phyloP scores from a whole-genome alignment of 352 stramenopile genomes.

The Globisporangium alternatum region DNA sequence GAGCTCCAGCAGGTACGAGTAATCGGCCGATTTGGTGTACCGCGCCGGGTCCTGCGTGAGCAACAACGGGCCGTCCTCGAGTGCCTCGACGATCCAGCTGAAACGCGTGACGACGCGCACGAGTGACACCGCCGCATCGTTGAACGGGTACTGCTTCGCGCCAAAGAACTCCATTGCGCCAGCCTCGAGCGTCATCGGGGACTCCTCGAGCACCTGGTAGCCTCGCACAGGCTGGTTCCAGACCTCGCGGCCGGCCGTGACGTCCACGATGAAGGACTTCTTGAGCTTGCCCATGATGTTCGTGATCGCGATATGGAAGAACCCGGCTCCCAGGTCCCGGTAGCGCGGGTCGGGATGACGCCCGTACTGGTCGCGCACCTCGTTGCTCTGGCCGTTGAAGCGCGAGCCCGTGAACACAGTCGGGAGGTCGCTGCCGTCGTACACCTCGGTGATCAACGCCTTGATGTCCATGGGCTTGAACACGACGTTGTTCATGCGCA shows the following conservation, averaged over 20 bases:
- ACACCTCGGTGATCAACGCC: slow-evolving; percentile 42
- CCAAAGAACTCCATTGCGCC: slow-evolving; percentile 39
- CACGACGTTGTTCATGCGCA: slow-evolving; percentile 42
- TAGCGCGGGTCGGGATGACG: slow-evolving; percentile 33
- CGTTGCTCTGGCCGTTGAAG: slow-evolving; percentile 43
- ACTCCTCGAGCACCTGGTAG: slow-evolving; percentile 39
- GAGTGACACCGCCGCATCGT: slow-evolving; percentile 43
- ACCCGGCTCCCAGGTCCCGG: slow-evolving; percentile 45
- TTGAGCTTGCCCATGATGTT: slow-evolving; percentile 56
- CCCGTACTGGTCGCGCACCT: slow-evolving; percentile 39
- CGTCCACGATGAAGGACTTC: slow-evolving; percentile 49
- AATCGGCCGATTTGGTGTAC: slow-evolving; percentile 5
- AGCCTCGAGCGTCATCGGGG: slow-evolving; percentile 26
- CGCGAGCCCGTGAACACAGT: slow-evolving; percentile 54
- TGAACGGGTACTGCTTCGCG: slow-evolving; percentile 51
- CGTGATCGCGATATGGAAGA: slow-evolving; percentile 54
- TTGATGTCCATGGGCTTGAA: slow-evolving; percentile 65
- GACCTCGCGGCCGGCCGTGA: slow-evolving; percentile 41
- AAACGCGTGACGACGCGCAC: slow-evolving; percentile 47
- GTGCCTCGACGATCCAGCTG: slow-evolving; percentile 49
- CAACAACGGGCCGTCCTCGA: slow-evolving; percentile 31
- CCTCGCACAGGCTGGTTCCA: slow-evolving; percentile 51
- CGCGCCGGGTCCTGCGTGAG: not conserved
- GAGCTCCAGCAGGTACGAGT: slow-evolving; percentile 13
- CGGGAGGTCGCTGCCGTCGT: slow-evolving; percentile 46